Evolutionary conservation across 371 early-diverging fungal species (phyloP).

Genomic region (Mucor velutinosus): DNA sequence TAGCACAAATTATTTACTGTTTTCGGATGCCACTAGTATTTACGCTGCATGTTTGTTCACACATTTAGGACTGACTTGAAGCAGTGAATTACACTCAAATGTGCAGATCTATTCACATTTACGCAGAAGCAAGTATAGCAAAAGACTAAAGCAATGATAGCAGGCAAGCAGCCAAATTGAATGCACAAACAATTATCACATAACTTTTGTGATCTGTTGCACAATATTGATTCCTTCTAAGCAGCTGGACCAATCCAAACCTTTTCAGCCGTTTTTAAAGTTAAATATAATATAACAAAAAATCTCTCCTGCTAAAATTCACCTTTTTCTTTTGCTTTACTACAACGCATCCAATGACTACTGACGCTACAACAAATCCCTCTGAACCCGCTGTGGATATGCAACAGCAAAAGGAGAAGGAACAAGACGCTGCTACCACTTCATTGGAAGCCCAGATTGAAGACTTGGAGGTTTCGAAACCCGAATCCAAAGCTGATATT

Average conservation of each 20-base stretch:
- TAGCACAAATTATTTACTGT: not conserved
- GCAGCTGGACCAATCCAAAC: slow-evolving; percentile 13
- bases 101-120: not conserved
- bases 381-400: not conserved
- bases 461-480: slow-evolving; percentile 15
- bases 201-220: slow-evolving; percentile 9
- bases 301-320: not conserved
- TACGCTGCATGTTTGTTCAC: not conserved
- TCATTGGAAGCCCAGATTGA: not conserved
- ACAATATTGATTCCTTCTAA: slow-evolving; percentile 13
- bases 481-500: slow-evolving; percentile 1
- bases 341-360: not conserved
- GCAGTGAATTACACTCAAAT: not conserved
- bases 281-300: slow-evolving; percentile 1
- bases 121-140: not conserved
- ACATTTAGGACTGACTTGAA: not conserved
- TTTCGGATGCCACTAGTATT: not conserved
- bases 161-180: not conserved
- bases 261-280: slow-evolving; percentile 6
- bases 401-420: not conserved
- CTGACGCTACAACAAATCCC: not conserved
- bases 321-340: not conserved
- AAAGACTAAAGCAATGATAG: not conserved
- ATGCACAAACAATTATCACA: not conserved
- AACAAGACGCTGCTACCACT: not conserved